A percentile compares a stretch with the other conserved stretches of the same genome.
These are phyloP conservation scores for Apophysomyces sp. DNA, from an alignment of 371 early-diverging fungal species.

Conservation along the genomic window DNA sequence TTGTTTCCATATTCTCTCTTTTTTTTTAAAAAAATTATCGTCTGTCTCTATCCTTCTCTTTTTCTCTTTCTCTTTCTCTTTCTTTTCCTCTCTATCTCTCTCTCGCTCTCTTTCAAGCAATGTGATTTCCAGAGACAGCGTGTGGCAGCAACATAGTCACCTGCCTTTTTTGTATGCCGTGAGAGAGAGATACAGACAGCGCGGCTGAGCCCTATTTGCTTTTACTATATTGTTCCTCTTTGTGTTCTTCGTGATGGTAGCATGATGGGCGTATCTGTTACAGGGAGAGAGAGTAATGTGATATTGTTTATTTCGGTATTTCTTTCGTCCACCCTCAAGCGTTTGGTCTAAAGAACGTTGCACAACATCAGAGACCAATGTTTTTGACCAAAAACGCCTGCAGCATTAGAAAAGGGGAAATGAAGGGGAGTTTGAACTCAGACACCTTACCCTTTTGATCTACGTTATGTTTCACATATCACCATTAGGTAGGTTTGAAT, in stretches of 20 bases:
- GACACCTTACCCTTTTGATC: not conserved
- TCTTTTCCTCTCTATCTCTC: no score
- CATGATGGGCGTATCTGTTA: not conserved
- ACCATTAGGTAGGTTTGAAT: not conserved
- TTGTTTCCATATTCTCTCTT: not conserved
- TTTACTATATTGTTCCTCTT: not conserved
- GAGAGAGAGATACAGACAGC: slow-evolving; percentile 1
- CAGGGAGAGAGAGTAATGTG: not conserved
- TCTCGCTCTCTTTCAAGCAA: no score
- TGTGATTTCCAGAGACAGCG: not conserved
- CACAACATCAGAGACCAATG: no score
- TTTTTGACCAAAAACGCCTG: no score
- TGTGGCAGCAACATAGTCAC: slow-evolving; percentile 3
- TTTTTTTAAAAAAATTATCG: not conserved
- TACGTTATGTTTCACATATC: not conserved
- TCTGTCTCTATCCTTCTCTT: not conserved
- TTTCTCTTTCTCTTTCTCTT: not conserved
- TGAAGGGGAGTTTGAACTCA: not conserved
- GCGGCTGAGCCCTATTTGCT: not conserved
- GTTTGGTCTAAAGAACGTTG: no score
- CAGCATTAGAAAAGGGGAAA: not conserved
- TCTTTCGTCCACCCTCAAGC: not conserved
- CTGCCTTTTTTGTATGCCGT: slow-evolving; percentile 3
- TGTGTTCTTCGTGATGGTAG: slow-evolving; percentile 2
- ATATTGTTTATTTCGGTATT: not conserved